Evolutionary conservation across 805 yeast genomes (phyloP), one percentile per base, ranked within the genome.

Genomic region (Zygoascus bituminiphila): DNA sequence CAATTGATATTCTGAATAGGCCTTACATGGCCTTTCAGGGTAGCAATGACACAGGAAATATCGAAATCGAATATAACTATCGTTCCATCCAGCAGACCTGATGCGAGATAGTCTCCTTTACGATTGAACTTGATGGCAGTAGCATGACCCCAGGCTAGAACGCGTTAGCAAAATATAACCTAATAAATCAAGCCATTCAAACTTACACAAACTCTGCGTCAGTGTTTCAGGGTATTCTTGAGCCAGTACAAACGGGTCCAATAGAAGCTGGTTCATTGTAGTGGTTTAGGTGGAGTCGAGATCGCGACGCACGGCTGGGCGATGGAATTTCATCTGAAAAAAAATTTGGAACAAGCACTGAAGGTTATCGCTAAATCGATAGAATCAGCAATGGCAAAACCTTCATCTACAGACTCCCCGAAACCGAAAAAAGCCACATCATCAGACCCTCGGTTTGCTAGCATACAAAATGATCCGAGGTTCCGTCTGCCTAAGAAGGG

Each of bases 171-270:
- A 25, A 36, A n/a, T n/a, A n/a, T n/a, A n/a, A n/a, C n/a, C n/a
- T 8, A 20, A 25, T 12, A 8, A 17, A 19, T 42, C n/a, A n/a
- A n/a, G n/a, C n/a, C n/a, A n/a, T n/a, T n/a, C n/a, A 15, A 17
- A 51, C 65, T 41, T 50, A 63, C 66, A 48, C 10, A 88, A 66
- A 0, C 89, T 80, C 51, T 80, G 80, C 1, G 84, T 76, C n/a
- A 87, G 74, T 1, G 82, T 75, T 52, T 89, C 96, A 0, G 98
- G 98, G 58, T 77, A 89, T 61, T 89, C 98, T 59, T 87, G 88
- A 19, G 95, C 82, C 20, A 91, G 88, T 1, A 91, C 79, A 63
- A 88, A 87, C 2, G 97, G 97, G 64, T 89, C 98, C 54, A 86
- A 77, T 21, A 91, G 72, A 8, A 93, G 73, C 29, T 88, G 70